phyloP scores from a whole-genome alignment of 2,329 filamentous ascomycete species.

The Fusarium sp. region DNA sequence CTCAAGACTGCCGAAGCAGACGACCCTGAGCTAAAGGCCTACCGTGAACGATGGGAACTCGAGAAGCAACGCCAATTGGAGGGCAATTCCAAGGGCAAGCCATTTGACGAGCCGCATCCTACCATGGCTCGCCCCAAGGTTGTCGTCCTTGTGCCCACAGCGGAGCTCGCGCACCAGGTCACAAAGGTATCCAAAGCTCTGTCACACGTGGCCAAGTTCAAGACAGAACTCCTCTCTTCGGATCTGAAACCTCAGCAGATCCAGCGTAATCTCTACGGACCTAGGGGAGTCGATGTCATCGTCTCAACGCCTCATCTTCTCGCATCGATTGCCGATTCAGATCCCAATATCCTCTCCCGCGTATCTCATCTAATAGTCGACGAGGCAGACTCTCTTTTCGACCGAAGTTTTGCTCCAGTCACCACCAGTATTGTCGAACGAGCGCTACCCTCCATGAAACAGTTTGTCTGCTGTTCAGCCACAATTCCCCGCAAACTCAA shows the following conservation, averaged over 20 bases:
- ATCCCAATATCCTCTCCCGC: conserved; percentile 92
- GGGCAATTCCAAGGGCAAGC: conserved; percentile 66
- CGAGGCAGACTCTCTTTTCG: conserved; percentile 95
- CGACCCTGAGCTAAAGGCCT: conserved; percentile 67
- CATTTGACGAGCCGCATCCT: conserved; percentile 74
- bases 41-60: conserved; percentile 63
- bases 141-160: conserved; percentile 88
- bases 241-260: conserved; percentile 81
- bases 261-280: conserved; percentile 82
- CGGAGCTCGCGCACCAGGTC: conserved; percentile 91
- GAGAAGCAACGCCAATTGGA: conserved; percentile 66
- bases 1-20: conserved; percentile 78
- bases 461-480: conserved; percentile 92
- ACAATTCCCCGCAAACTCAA: conserved; percentile 94
- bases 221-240: conserved; percentile 83
- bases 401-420: conserved; percentile 87
- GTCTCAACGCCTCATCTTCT: conserved; percentile 91
- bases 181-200: conserved; percentile 81
- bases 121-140: conserved; percentile 82
- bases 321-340: conserved; percentile 84
- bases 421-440: conserved; percentile 87
- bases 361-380: conserved; percentile 91
- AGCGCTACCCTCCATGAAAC: conserved; percentile 80
- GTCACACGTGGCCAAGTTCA: conserved; percentile 87
- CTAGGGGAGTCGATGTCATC: conserved; percentile 83